phyloP scores from a whole-genome alignment of 202 grass and related monocot species.

The Alloteropsis angusta region DNA sequence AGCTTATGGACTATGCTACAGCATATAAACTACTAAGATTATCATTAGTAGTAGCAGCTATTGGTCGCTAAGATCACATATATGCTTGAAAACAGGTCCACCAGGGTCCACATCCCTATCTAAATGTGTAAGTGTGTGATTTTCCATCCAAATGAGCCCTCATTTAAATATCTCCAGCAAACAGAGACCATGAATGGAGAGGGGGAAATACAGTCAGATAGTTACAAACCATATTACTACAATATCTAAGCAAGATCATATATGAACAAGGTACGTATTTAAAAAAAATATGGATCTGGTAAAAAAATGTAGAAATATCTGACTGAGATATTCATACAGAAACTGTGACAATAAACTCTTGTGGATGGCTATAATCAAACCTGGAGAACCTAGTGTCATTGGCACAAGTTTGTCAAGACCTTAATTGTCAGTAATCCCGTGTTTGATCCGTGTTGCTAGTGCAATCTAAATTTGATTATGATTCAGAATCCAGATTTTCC shows the following conservation, averaged over 20 bases:
- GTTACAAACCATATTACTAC: background rate
- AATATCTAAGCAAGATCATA: background rate
- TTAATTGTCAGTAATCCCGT: background rate
- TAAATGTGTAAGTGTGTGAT: background rate
- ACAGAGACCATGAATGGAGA: background rate
- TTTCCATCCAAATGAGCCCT: background rate
- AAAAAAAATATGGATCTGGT: background rate
- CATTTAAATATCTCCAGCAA: background rate
- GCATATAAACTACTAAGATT: background rate
- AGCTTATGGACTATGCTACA: background rate
- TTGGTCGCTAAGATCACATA: background rate
- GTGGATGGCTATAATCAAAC: background rate
- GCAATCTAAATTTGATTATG: background rate
- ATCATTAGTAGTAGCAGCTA: background rate
- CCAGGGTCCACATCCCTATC: background rate
- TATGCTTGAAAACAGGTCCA: background rate
- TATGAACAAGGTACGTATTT: background rate
- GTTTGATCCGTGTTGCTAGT: background rate
- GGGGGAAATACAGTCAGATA: background rate
- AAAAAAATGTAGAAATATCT: conserved; percentile 1
- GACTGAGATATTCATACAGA: background rate
- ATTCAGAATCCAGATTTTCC: background rate
- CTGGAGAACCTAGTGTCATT: background rate
- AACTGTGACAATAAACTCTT: background rate
- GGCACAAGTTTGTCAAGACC: background rate